Conservation (phyloP, 345 rosid genomes). For the Pugionium dolabratum region DNA sequence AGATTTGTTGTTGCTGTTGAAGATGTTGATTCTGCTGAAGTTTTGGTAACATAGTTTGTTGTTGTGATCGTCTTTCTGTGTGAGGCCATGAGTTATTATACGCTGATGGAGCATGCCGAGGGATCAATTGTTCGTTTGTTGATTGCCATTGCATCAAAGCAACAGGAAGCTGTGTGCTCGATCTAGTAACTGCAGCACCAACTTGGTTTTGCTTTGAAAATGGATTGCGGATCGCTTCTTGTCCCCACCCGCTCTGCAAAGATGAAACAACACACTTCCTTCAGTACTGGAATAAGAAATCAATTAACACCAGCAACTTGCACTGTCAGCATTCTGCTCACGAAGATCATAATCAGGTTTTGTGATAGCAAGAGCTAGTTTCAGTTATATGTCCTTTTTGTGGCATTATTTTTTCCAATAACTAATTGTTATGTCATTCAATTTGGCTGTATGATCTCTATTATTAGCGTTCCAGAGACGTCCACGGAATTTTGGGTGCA, state of each 20-base stretch:
- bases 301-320: background rate
- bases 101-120: constrained; percentile 45
- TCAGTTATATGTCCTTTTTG: background rate
- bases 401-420: background rate
- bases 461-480: background rate
- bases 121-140: constrained; percentile 33
- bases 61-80: constrained; percentile 42
- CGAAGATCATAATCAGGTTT: background rate
- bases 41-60: constrained; percentile 34
- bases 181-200: constrained; percentile 39
- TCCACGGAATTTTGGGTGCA: constrained; percentile 28
- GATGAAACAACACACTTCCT: background rate
- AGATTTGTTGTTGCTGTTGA: constrained; percentile 34
- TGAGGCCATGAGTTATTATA: constrained; percentile 38
- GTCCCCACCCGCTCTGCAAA: constrained; percentile 77
- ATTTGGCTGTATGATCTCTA: constrained; percentile 5
- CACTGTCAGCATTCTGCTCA: background rate
- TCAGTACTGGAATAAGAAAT: background rate
- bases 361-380: background rate
- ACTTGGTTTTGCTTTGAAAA: constrained; percentile 53
- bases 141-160: constrained; percentile 43
- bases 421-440: constrained; percentile 7
- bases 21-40: constrained; percentile 27
- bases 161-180: constrained; percentile 37
- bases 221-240: constrained; percentile 58